Base-by-base conservation (phyloP, 257 asterid species). In the Capsicum rhomboideum region DNA sequence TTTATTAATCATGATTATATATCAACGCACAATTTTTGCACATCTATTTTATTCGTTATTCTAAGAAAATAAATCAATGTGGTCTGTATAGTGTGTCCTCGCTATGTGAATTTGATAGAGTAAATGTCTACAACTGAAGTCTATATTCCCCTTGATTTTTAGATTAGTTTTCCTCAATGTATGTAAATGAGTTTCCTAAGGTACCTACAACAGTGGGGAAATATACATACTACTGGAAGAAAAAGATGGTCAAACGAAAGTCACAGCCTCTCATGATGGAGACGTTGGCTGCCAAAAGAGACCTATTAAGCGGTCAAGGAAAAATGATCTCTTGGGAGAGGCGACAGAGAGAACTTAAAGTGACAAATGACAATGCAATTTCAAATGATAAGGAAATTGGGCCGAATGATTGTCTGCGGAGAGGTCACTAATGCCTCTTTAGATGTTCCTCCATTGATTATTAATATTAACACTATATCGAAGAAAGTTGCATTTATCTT, bases 181-280 rank as follows among this genome's bases (percentile, higher is more conserved):
- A n/a, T 31, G 37, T 31, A 31, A 89, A 85, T 82, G 86, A 79
- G 74, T 82, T 86, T 72, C 84, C 92, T 31, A 88, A 88, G 77
- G 84, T 82, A 49, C 87, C 94, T 63, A 85, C 85, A 80, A 86
- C 86, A 46, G 83, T 82, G 40, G 94, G 88, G 79, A 90, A 85
- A 79, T 91, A 87, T 85, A 89, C 89, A 34, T 93, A 93, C 86
- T 88, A 87, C 86, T 92, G 93, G 74, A 91, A 91, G 88, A 91
- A 88, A 85, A 92, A 82, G 85, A 78, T 87, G 56, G 86, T 85
- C 66, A 77, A 84, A 86, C 90, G 88, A 90, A 87, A 66, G 28
- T 79, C 91, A 1, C 83, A 87, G 82, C 88, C 88, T 84, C 83
- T 89, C 80, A 86, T 21, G 78, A 79, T 20, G 88, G 85, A 82